Conservation (phyloP, 495 filamentous ascomycete genomes). For the Lasiosphaeria ovina region DNA sequence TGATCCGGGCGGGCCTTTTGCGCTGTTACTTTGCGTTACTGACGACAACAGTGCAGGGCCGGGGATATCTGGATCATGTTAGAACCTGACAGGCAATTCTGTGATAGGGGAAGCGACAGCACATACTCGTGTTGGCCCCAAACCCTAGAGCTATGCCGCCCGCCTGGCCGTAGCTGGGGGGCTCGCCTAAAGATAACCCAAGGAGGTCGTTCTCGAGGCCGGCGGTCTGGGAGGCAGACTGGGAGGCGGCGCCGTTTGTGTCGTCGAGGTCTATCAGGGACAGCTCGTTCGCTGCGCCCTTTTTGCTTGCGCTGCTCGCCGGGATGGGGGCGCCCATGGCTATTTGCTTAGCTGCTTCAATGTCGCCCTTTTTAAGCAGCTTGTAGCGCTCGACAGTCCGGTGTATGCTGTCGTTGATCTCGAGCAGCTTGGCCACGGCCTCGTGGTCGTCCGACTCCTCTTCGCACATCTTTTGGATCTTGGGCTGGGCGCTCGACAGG, state of each 20-base stretch:
- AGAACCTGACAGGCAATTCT: background rate
- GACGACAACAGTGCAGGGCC: constrained; percentile 65
- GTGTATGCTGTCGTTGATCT: constrained; percentile 99
- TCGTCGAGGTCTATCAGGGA: constrained; percentile 92
- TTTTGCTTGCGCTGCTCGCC: constrained; percentile 59
- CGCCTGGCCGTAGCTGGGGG: constrained; percentile 57
- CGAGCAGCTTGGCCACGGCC: constrained; percentile 89
- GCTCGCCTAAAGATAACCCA: constrained; percentile 51
- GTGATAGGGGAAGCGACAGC: background rate
- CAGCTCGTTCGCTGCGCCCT: constrained; percentile 77
- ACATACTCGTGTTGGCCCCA: constrained; percentile 63
- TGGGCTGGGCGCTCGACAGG: constrained; percentile 90
- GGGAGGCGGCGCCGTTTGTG: constrained; percentile 47
- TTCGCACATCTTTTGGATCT: constrained; percentile 99
- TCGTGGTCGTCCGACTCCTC: constrained; percentile 96
- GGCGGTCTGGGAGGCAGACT: constrained; percentile 24
- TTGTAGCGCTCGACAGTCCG: constrained; percentile 93
- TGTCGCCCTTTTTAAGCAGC: constrained; percentile 87
- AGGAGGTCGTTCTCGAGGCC: constrained; percentile 54
- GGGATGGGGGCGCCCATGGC: constrained; percentile 74
- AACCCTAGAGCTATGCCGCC: constrained; percentile 87
- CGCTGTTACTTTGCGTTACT: constrained; percentile 56
- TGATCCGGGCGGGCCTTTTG: constrained; percentile 40
- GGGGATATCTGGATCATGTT: constrained; percentile 48
- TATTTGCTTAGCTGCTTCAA: constrained; percentile 81